A percentile compares a stretch with the other conserved stretches of the same genome.
Evolutionary conservation across 2,329 filamentous ascomycete species (phyloP).

Genomic region (Colletotrichum melonis): DNA sequence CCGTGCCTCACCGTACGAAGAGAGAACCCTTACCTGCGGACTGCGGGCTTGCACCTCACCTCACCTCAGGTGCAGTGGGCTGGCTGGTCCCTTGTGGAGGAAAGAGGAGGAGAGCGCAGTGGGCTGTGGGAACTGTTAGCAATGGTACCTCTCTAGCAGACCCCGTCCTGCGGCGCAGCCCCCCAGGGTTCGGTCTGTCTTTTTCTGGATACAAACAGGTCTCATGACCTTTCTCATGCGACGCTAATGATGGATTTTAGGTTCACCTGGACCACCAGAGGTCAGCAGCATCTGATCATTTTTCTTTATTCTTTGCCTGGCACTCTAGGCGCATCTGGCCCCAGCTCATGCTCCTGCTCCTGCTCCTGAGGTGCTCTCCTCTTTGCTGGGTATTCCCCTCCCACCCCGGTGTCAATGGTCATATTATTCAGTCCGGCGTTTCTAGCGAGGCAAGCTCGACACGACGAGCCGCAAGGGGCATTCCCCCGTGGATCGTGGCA

Average conservation of each 20-base stretch:
- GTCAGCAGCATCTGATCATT: slow-evolving; percentile 37
- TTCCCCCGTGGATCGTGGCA: not conserved
- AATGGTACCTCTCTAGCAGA: slow-evolving; percentile 21
- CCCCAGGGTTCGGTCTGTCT: slow-evolving; percentile 30
- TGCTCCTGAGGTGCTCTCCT: not conserved
- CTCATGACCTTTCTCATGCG: slow-evolving; percentile 37
- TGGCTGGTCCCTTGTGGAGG: not conserved
- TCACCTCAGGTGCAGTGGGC: not conserved
- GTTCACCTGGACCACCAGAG: slow-evolving; percentile 37
- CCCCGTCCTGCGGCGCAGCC: slow-evolving; percentile 19
- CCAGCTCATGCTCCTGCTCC: not conserved
- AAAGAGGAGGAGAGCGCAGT: not conserved
- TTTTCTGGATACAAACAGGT: slow-evolving; percentile 38
- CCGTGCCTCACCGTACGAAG: too few species aligned
- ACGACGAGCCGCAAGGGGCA: not conserved
- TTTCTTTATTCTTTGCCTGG: not conserved
- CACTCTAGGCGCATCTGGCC: not conserved
- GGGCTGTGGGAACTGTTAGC: slow-evolving; percentile 13
- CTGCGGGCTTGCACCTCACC: not conserved
- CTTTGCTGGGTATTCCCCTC: not conserved
- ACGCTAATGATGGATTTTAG: slow-evolving; percentile 37
- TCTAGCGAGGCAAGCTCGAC: not conserved
- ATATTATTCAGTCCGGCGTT: not conserved
- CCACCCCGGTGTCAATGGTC: not conserved
- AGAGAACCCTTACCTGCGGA: not conserved